Percentiles rank a stretch among this genome's conserved stretches.
These are phyloP conservation scores for Barnettozyma sp. DNA, from an alignment of 805 yeast species.

Conservation along the genomic window DNA sequence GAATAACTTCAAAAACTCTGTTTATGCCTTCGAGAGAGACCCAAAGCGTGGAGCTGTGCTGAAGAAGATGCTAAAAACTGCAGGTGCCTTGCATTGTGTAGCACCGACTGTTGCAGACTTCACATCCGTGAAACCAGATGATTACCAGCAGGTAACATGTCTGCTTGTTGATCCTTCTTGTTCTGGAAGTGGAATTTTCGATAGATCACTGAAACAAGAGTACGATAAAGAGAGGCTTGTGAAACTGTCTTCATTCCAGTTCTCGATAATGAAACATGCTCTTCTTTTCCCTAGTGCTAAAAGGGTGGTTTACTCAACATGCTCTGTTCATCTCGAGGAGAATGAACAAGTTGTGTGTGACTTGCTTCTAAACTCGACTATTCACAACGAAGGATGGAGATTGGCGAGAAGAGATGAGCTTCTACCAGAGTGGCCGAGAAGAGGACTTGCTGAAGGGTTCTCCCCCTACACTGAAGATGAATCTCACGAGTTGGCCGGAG, in stretches of 20 bases:
- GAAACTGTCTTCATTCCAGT: constrained; percentile 81
- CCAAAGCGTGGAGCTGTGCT: constrained; percentile 61
- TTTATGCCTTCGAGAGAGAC: constrained; percentile 87
- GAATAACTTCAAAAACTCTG: constrained; percentile 30
- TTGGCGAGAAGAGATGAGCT: constrained; percentile 53
- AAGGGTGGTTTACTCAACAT: constrained; percentile 86
- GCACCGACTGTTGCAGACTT: constrained; percentile 48
- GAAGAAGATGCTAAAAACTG: constrained; percentile 69
- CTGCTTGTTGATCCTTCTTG: constrained; percentile 94
- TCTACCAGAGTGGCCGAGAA: constrained; percentile 77
- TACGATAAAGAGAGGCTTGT: constrained; percentile 48
- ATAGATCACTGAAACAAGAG: constrained; percentile 44
- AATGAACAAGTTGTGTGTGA: constrained; percentile 89
- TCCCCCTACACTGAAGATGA: constrained; percentile 37
- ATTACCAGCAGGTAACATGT: constrained; percentile 64
- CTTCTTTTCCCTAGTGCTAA: constrained; percentile 68
- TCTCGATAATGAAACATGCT: constrained; percentile 83
- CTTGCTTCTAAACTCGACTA: constrained; percentile 58
- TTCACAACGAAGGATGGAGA: constrained; percentile 68
- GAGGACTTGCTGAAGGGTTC: constrained; percentile 75
- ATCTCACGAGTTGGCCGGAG: constrained; percentile 62
- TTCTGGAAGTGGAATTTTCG: constrained; percentile 96
- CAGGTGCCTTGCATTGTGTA: constrained; percentile 48
- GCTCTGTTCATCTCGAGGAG: constrained; percentile 90
- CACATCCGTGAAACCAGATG: constrained; percentile 38